phyloP scores from a whole-genome alignment of 164 flowering plant species.

The Nymphaea colorata region DNA sequence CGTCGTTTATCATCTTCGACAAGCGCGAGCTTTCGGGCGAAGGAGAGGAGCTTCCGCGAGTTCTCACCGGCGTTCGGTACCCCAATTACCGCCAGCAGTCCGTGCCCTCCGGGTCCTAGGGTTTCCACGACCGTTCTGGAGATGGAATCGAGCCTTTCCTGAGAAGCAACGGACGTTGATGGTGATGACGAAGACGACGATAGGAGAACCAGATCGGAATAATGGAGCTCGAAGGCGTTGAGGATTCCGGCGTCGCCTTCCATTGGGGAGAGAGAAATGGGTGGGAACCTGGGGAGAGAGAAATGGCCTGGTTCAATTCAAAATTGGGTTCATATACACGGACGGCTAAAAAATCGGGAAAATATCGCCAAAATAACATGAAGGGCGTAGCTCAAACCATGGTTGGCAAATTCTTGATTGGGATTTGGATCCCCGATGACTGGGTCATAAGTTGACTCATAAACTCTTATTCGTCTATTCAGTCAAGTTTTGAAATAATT shows the following conservation, averaged over 20 bases:
- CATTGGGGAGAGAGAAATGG: not conserved
- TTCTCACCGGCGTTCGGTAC: conserved; percentile 42
- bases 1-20: conserved; percentile 39
- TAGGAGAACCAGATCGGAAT: conserved; percentile 39
- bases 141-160: conserved; percentile 26
- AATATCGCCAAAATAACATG: too few species aligned
- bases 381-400: too few species aligned
- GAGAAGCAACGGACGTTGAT: conserved; percentile 10
- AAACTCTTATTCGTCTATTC: too few species aligned
- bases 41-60: conserved; percentile 48
- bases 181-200: conserved; percentile 18
- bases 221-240: conserved; percentile 34
- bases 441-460: too few species aligned
- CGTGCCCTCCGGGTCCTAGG: conserved; percentile 83
- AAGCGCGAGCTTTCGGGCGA: conserved; percentile 67
- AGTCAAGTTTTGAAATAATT: too few species aligned
- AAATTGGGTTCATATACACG: too few species aligned
- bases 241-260: conserved; percentile 20
- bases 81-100: conserved; percentile 49
- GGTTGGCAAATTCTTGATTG: too few species aligned
- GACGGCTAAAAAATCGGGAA: too few species aligned
- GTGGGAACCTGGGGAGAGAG: too few species aligned
- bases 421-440: too few species aligned
- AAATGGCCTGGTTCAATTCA: too few species aligned
- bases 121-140: conserved; percentile 9